Base-by-base conservation (phyloP, 2,329 filamentous ascomycete genomes). In the Phoma sp. region DNA sequence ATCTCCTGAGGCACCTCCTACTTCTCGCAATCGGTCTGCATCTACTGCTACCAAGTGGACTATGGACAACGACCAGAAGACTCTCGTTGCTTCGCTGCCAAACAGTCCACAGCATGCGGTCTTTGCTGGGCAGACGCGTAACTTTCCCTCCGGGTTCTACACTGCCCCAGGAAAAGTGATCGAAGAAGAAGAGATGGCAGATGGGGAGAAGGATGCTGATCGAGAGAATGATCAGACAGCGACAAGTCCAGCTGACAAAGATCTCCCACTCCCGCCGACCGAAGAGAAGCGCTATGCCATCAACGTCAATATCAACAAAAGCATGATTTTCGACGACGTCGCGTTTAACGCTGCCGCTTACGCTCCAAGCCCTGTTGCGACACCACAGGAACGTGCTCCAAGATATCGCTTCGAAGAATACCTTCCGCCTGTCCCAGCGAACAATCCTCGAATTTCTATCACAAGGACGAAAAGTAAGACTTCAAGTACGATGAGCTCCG, bases 251-350 rank as follows among this genome's bases (percentile, higher is more conserved):
- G 36, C 41, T 13, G 8, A 49, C 10, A 57, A 57, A n/a, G 45
- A 35, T 9, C 58, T 67, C 23, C 60, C 63, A 3, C 46, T 52
- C 11, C 51, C 59, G 18, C 65, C 65, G n/a, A 43, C 47, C 6
- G 57, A 62, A 38, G 46, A 62, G 23, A 62, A 50, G 40, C 48
- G 54, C 11, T 67, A 66, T 42, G 62, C 65, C 3, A 52, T 68
- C 25, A 68, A 68, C 9, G 65, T 68, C 36, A 68, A 60, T 27
- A 68, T 68, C 45, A 65, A 66, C 43, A 68, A 68, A 47, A 68
- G 65, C 54, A 68, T 65, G 60, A 64, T 68, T 2, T 65, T 68
- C 27, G 65, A 68, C 25, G 64, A 68, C 23, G 52, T 61, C 18
- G 59, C 61, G 55, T 64, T 63, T 44, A 57, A 57, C n/a, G 57